phyloP scores from a whole-genome alignment of 495 filamentous ascomycete species.

The Penicillium psychrofluorescens region DNA sequence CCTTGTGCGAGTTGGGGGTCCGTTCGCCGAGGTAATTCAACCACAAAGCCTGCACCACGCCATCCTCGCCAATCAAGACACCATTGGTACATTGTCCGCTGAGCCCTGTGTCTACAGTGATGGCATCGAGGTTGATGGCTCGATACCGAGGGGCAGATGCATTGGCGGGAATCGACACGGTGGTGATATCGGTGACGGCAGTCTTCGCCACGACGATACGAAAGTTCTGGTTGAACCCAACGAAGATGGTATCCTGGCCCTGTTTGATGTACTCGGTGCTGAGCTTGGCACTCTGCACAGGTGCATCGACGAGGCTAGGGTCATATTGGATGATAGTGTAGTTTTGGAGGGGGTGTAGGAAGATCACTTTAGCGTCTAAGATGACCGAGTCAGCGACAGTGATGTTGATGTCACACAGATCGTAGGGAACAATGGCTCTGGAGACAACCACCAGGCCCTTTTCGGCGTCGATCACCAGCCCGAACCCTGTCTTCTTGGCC shows the following conservation, averaged over 20 bases:
- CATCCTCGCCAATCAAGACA: constrained; percentile 82
- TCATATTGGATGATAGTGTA: constrained; percentile 96
- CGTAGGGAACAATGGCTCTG: constrained; percentile 87
- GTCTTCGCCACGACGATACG: constrained; percentile 91
- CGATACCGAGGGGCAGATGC: constrained; percentile 86
- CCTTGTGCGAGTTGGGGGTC: constrained; percentile 65
- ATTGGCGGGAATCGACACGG: constrained; percentile 92
- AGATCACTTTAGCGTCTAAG: constrained; percentile 86
- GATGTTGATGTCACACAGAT: constrained; percentile 91
- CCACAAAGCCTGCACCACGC: constrained; percentile 91
- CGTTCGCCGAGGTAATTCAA: constrained; percentile 93
- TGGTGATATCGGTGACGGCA: constrained; percentile 93
- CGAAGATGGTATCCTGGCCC: constrained; percentile 83
- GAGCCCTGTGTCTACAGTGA: constrained; percentile 90
- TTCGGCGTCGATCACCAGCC: constrained; percentile 89
- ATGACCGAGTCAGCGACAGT: constrained; percentile 95
- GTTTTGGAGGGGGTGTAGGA: constrained; percentile 97
- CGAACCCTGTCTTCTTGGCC: constrained; percentile 87
- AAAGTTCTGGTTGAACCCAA: constrained; percentile 94
- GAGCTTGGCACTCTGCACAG: constrained; percentile 81
- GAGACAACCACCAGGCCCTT: constrained; percentile 93
- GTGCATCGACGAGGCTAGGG: constrained; percentile 82
- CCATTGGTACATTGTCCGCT: constrained; percentile 92
- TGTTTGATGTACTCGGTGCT: constrained; percentile 79
- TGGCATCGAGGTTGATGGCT: constrained; percentile 93